Evolutionary conservation across 1,284 basidiomycete genomes (phyloP), one percentile per base, ranked within the genome.

Genomic region (Marasmius oreades): DNA sequence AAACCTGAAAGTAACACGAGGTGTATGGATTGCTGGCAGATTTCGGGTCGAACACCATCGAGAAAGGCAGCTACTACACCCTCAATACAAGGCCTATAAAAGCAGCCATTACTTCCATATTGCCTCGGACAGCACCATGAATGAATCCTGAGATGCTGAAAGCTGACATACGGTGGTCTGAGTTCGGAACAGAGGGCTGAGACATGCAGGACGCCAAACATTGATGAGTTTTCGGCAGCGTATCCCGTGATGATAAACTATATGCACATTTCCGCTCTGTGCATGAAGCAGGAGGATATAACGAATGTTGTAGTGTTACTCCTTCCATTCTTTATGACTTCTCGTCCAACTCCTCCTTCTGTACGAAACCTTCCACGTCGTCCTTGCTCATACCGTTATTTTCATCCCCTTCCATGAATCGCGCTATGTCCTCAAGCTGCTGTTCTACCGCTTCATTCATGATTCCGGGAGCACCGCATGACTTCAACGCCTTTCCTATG

Each of bases 131-230:
- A 0, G 79, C 76, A 36, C 78, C 75, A 66, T 86, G 80, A 11
- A 87, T 61, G 58, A 87, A 83, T 2, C 84, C 83, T 11, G 84
- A 85, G 44, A 88, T 80, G 3, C 86, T 86, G 56, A 87, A 80
- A 24, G n/a, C n/a, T n/a, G n/a, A n/a, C n/a, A n/a, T n/a, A n/a
- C n/a, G n/a, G n/a, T n/a, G n/a, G n/a, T n/a, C n/a, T n/a, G n/a
- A n/a, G n/a, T n/a, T n/a, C n/a, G n/a, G n/a, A n/a, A n/a, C n/a
- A n/a, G n/a, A n/a, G n/a, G n/a, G n/a, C n/a, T n/a, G n/a, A n/a
- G n/a, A n/a, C n/a, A n/a, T n/a, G n/a, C n/a, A n/a, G n/a, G n/a
- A n/a, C n/a, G n/a, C n/a, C n/a, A n/a, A n/a, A n/a, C n/a, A n/a
- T n/a, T n/a, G n/a, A n/a, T n/a, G n/a, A n/a, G n/a, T n/a, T n/a